Evolutionary conservation across 2,329 filamentous ascomycete genomes (phyloP), one percentile per base, ranked within the genome.

Genomic region (Clathrospora elynae): DNA sequence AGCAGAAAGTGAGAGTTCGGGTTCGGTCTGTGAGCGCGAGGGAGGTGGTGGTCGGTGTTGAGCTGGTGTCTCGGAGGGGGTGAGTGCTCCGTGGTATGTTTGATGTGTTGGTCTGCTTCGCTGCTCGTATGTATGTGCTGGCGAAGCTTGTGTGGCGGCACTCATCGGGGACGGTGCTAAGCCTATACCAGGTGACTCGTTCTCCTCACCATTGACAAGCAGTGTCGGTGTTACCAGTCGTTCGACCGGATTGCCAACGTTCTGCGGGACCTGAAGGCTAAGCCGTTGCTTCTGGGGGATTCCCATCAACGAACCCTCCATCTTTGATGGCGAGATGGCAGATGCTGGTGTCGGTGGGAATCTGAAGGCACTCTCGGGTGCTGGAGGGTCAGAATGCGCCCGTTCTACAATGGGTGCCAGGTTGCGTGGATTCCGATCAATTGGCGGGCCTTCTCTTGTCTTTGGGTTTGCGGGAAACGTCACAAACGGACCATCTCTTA

Each of bases 401-500:
- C 75, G 66, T 19, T 74, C 64, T 2, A 73, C 63, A 10, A 75
- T 71, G 7, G 75, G 71, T 16, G 73, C 75, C 6, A 74, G 65
- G 25, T 63, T 61, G 28, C 66, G 65, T n/a, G 65, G 62, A 30
- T 68, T 74, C 20, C 74, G 68, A 19, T 74, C 73, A 20, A 76
- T 73, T 5, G 72, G 75, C 9, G 75, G 71, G 5, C 71, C 72
- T 53, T 75, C 73, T 53, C 73, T 78, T 24, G 70, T 74, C 30
- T 68, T 69, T 19, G 81, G 79, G 50, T 82, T 83, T 10, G 80
- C 82, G 3, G 85, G 84, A 52, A 87, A 87, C 0, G 86, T 85
- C 4, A 83, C 84, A 53, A 84, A 88, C 1, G 86, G 83, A 0
- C 83, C 83, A 51, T 88, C 83, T 10, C 81, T 77, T 0, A 78